Conservation (phyloP, 192 early-diverging fungal genomes). For the Backusella sp. region DNA sequence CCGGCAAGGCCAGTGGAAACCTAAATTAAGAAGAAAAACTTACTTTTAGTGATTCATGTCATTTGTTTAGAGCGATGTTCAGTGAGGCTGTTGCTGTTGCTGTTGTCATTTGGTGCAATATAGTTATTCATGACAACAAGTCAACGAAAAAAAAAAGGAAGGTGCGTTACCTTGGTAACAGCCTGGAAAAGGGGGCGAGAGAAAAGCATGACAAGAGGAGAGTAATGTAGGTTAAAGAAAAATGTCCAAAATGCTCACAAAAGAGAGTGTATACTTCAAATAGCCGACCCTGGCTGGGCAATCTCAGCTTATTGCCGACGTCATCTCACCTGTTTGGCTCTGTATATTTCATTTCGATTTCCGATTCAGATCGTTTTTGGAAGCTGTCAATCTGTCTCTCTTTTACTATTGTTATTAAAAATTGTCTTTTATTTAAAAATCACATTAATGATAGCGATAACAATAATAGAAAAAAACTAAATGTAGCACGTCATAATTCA, state of each 20-base stretch:
- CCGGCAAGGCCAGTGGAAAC: slow-evolving; percentile 85
- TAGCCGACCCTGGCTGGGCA: not conserved
- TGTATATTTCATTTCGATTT: not conserved
- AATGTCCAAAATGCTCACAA: not conserved
- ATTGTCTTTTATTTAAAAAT: not conserved
- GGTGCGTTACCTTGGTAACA: slow-evolving; percentile 31
- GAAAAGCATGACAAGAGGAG: slow-evolving; percentile 28
- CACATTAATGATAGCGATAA: not conserved
- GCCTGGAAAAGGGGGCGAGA: slow-evolving; percentile 34
- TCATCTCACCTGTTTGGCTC: not conserved
- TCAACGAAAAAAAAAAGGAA: not conserved
- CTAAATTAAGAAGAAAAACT: slow-evolving; percentile 7
- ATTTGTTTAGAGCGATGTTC: not conserved
- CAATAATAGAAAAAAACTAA: not conserved
- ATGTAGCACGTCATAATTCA: not conserved
- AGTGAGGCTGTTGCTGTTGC: not conserved
- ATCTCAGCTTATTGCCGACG: not conserved
- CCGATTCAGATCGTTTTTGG: not conserved
- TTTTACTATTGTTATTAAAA: no score
- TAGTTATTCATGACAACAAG: not conserved
- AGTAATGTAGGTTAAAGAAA: slow-evolving; percentile 8
- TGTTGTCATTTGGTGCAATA: not conserved
- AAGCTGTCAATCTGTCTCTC: no score
- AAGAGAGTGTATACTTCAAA: not conserved
- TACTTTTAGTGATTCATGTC: not conserved